These are phyloP conservation scores for Candida sojae DNA, from an alignment of 1,139 yeast genomes.

Conservation along the genomic window DNA sequence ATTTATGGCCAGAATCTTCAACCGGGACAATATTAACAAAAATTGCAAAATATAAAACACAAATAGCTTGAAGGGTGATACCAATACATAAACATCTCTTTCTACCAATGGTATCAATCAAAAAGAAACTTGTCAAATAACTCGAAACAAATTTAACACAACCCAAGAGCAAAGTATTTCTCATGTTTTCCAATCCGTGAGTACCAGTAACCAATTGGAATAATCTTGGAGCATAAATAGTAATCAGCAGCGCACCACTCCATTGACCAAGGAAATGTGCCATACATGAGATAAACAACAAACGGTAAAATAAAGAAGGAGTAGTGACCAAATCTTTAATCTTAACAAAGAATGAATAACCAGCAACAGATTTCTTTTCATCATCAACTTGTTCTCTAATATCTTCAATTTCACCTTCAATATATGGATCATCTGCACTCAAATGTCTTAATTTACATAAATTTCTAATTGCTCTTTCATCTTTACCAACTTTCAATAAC, in stretches of 20 bases:
- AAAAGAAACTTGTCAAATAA: conserved; percentile 40
- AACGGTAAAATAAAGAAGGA: conserved; percentile 39
- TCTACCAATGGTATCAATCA: conserved; percentile 44
- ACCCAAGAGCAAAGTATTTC: conserved; percentile 45
- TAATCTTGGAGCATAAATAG: conserved; percentile 54
- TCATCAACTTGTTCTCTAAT: conserved; percentile 40
- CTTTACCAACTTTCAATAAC: conserved; percentile 31
- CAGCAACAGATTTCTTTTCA: conserved; percentile 33
- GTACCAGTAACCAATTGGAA: conserved; percentile 47
- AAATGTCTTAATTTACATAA: conserved; percentile 46
- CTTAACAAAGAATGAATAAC: conserved; percentile 23
- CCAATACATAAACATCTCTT: conserved; percentile 36
- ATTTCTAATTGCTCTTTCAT: conserved; percentile 29
- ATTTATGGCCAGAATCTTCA: conserved; percentile 20
- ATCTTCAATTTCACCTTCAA: conserved; percentile 48
- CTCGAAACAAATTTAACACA: conserved; percentile 43
- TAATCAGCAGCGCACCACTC: conserved; percentile 59
- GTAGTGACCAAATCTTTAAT: conserved; percentile 33
- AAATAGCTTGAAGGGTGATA: conserved; percentile 28
- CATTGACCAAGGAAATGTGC: conserved; percentile 56
- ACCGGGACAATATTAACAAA: conserved; percentile 47
- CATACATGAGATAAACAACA: conserved; percentile 37
- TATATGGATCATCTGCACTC: conserved; percentile 46
- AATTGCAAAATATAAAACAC: conserved; percentile 38
- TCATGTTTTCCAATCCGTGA: conserved; percentile 28